Evolutionary conservation across 2,329 filamentous ascomycete species (phyloP).

Genomic region (Trichophyton simii): DNA sequence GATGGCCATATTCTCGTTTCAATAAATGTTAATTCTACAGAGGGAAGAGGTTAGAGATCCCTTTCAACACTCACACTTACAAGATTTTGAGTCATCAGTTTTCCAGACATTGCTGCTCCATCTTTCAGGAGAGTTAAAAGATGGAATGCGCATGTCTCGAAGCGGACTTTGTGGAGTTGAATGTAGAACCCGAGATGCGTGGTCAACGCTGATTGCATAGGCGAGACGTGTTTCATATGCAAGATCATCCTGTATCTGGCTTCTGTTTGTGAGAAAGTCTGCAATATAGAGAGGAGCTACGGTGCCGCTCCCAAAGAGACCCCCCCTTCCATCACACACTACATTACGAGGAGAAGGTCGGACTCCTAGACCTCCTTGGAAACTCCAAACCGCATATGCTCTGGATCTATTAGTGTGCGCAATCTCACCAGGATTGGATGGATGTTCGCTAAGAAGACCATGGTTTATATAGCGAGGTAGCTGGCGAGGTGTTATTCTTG

Average conservation of each 20-base stretch:
- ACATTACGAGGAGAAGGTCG: conserved; percentile 22
- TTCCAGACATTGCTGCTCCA: conserved; percentile 30
- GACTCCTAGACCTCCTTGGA: conserved; percentile 53
- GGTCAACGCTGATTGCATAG: conserved; percentile 67
- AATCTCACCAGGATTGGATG: conserved; percentile 1
- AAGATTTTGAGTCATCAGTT: neutral
- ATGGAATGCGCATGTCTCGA: neutral
- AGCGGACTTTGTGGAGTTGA: conserved; percentile 23
- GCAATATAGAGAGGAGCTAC: conserved; percentile 54
- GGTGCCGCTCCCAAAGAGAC: conserved; percentile 55
- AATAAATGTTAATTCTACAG: neutral
- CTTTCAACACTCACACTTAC: neutral
- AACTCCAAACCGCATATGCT: conserved; percentile 59
- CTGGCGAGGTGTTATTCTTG: conserved; percentile 19
- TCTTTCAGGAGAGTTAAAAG: conserved; percentile 21
- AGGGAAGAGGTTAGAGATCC: neutral
- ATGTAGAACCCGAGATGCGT: conserved; percentile 51
- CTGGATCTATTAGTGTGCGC: neutral
- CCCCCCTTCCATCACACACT: conserved; percentile 51
- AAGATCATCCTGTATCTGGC: conserved; percentile 49
- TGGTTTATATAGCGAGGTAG: conserved; percentile 26
- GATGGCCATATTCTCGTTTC: too few relatives aligned
- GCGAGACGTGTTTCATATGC: conserved; percentile 65
- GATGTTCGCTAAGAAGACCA: conserved; percentile 12
- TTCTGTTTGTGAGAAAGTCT: conserved; percentile 40